Evolutionary conservation across 495 filamentous ascomycete species (phyloP).

Genomic region (Neurospora africana): DNA sequence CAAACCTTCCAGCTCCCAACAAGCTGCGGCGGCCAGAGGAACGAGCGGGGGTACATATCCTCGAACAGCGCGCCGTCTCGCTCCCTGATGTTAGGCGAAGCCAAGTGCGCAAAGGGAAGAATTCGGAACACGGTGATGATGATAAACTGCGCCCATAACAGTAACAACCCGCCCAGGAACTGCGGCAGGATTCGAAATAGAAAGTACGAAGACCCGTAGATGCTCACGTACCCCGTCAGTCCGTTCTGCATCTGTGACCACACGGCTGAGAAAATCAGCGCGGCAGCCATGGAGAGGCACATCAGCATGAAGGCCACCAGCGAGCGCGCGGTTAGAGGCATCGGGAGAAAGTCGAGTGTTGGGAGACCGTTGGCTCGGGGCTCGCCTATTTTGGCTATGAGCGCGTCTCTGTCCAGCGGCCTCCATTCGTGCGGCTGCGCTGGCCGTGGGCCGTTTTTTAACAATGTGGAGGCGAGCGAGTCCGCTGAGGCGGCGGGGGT

Average conservation of each 20-base stretch:
- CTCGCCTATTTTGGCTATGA: constrained; percentile 8
- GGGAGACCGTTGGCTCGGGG: constrained; percentile 20
- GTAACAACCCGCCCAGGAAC: constrained; percentile 57
- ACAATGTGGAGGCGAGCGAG: constrained; percentile 18
- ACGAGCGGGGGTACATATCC: constrained; percentile 40
- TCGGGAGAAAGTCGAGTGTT: constrained; percentile 53
- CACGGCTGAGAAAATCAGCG: constrained; percentile 60
- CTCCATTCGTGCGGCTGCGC: constrained; percentile 22
- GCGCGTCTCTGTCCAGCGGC: constrained; percentile 10
- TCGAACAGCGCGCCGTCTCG: constrained; percentile 44
- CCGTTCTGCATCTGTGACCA: constrained; percentile 56
- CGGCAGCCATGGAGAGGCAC: constrained; percentile 60
- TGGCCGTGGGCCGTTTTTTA: constrained; percentile 12
- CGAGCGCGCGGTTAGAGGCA: constrained; percentile 51
- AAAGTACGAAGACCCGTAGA: constrained; percentile 68
- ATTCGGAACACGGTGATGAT: constrained; percentile 66
- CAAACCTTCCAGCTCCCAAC: constrained; percentile 34
- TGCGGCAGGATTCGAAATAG: constrained; percentile 76
- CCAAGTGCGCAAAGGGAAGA: constrained; percentile 66
- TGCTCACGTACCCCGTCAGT: constrained; percentile 52
- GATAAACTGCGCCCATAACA: constrained; percentile 65
- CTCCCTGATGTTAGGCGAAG: constrained; percentile 40
- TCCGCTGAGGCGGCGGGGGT: constrained; percentile 16
- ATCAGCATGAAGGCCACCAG: constrained; percentile 47
- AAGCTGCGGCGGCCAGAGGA: constrained; percentile 33